A percentile compares a stretch with the other conserved stretches of the same genome.
Conservation (phyloP, 768 basidiomycete genomes). For the Sistotremastrum niveocremeum region DNA sequence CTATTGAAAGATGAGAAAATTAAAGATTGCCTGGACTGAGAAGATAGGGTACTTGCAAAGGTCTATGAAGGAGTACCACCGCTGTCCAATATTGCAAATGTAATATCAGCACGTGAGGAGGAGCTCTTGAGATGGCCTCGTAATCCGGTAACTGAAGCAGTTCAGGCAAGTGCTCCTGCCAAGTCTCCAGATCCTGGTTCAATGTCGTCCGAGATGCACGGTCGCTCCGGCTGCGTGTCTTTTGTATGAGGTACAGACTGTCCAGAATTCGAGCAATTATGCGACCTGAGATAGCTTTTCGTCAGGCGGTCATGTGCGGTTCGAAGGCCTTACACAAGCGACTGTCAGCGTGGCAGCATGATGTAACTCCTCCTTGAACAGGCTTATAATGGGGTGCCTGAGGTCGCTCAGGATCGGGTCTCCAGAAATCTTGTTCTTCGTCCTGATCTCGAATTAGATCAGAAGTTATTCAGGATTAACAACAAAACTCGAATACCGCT, state of each 20-base stretch:
- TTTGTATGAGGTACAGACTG: too few species aligned
- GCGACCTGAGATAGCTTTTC: too few species aligned
- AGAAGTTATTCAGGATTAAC: background rate
- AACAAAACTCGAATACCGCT: slow-evolving; percentile 25
- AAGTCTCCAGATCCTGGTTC: too few species aligned
- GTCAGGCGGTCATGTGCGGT: too few species aligned
- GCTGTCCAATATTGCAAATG: slow-evolving; percentile 69
- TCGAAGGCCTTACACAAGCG: too few species aligned
- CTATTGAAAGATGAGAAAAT: too few species aligned
- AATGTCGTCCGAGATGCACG: too few species aligned
- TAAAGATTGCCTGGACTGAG: too few species aligned
- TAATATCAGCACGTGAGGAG: slow-evolving; percentile 52
- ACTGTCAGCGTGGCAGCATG: slow-evolving; percentile 34
- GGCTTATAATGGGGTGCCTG: slow-evolving; percentile 31
- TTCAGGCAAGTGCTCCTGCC: too few species aligned
- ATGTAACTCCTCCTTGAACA: slow-evolving; percentile 34
- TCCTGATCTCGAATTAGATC: slow-evolving; percentile 25
- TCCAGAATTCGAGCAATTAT: too few species aligned
- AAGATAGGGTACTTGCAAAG: slow-evolving; percentile 44
- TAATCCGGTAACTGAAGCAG: too few species aligned
- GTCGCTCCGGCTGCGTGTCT: too few species aligned
- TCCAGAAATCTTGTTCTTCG: slow-evolving; percentile 45
- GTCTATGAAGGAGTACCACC: slow-evolving; percentile 60
- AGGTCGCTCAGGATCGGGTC: slow-evolving; percentile 27
- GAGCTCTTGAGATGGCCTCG: slow-evolving; percentile 4